Evolutionary conservation across 306 rosid species (phyloP).

Genomic region (Fragaria vesca): DNA sequence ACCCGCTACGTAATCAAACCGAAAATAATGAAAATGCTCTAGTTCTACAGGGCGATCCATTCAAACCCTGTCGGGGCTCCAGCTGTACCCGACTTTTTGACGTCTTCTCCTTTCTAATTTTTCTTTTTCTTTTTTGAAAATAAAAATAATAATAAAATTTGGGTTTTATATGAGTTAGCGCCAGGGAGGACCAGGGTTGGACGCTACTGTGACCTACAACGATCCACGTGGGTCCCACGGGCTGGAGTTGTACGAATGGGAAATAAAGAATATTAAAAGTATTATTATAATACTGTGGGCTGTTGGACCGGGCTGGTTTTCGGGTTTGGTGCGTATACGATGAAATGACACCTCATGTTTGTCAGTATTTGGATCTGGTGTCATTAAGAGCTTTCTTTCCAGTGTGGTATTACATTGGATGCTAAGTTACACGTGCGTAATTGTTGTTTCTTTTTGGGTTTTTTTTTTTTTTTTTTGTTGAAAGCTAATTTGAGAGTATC

Average conservation of each 20-base stretch:
- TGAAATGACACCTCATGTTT: conserved; percentile 18
- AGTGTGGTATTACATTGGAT: not conserved
- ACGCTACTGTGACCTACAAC: conserved; percentile 11
- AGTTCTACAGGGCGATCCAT: conserved; percentile 10
- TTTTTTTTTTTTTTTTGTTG: no score
- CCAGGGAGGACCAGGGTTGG: conserved; percentile 15
- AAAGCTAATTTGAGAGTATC: not conserved
- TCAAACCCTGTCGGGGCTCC: conserved; percentile 16
- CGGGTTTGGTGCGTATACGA: not conserved
- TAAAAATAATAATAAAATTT: not conserved
- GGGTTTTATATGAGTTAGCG: not conserved
- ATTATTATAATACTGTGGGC: not conserved
- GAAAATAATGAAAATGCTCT: not conserved
- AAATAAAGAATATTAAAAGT: not conserved
- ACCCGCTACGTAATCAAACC: not conserved
- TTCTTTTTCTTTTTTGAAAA: not conserved
- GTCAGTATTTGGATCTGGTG: conserved; percentile 3
- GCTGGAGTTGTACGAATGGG: not conserved
- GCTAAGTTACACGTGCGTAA: conserved; percentile 14
- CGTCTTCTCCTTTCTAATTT: not conserved
- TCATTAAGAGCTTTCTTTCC: not conserved
- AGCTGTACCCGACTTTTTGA: conserved; percentile 13
- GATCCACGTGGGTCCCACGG: conserved; percentile 12
- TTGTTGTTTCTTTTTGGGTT: not conserved
- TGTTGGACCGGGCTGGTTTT: not conserved